These are phyloP conservation scores for Aspergillus cavernicola DNA, from an alignment of 495 filamentous ascomycete species.

Conservation along the genomic window DNA sequence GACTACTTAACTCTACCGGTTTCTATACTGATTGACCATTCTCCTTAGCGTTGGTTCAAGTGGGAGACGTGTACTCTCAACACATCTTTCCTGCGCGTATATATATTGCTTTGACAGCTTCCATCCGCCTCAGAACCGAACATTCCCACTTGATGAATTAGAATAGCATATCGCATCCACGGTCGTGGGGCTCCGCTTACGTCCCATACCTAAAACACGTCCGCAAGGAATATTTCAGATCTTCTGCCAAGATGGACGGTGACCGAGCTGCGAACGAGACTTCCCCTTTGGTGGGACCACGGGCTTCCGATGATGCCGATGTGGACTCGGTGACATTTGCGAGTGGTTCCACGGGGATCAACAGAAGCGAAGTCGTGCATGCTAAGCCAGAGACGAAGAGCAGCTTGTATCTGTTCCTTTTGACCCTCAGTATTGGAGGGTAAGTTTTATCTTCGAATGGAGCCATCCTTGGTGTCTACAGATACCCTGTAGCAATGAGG, in stretches of 20 bases:
- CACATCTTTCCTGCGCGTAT: no score
- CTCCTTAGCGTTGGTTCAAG: no score
- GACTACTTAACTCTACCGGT: no score
- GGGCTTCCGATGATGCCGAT: slow-evolving; percentile 20
- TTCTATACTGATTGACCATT: no score
- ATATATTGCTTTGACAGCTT: background rate
- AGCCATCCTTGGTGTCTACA: no score
- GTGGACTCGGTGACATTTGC: slow-evolving; percentile 14
- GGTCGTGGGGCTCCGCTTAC: background rate
- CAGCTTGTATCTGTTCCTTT: slow-evolving; percentile 73
- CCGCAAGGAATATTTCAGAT: no score
- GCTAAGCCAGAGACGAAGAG: slow-evolving; percentile 51
- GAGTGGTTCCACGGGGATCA: slow-evolving; percentile 12
- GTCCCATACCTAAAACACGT: background rate
- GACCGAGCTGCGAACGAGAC: slow-evolving; percentile 26
- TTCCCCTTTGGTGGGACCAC: slow-evolving; percentile 37
- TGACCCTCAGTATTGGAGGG: slow-evolving; percentile 81
- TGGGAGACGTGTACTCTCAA: no score
- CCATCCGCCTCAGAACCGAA: background rate
- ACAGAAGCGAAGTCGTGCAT: slow-evolving; percentile 14
- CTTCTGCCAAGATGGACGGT: slow-evolving; percentile 15
- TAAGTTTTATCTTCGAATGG: no score
- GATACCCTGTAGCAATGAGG: no score
- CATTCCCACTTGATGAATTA: background rate
- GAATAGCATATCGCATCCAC: background rate